A percentile compares a stretch with the other conserved stretches of the same genome.
phyloP scores from a whole-genome alignment of 1,139 yeast species.

The Candida glucosophila region DNA sequence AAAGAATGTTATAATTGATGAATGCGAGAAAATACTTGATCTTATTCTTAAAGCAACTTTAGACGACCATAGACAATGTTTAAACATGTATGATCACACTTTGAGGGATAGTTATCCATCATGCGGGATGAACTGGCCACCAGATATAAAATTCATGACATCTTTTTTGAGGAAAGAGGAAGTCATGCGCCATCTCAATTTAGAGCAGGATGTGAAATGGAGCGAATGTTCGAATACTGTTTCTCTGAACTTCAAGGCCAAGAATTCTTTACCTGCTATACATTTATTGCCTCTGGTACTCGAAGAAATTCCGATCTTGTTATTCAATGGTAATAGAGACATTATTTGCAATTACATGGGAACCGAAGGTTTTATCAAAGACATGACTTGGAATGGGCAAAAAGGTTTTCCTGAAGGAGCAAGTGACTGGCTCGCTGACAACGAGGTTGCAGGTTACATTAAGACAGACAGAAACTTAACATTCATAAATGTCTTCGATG shows the following conservation, averaged over 20 bases:
- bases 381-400: slow-evolving; percentile 60
- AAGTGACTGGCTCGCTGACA: slow-evolving; percentile 43
- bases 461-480: slow-evolving; percentile 63
- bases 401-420: slow-evolving; percentile 44
- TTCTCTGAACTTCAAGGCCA: slow-evolving; percentile 41
- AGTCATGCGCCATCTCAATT: slow-evolving; percentile 54
- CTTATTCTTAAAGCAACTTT: slow-evolving; percentile 30
- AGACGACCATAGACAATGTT: slow-evolving; percentile 38
- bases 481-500: slow-evolving; percentile 61
- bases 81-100: slow-evolving; percentile 77
- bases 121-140: slow-evolving; percentile 96
- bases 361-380: slow-evolving; percentile 54
- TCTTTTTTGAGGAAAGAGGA: slow-evolving; percentile 50
- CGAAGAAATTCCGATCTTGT: slow-evolving; percentile 50
- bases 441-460: slow-evolving; percentile 41
- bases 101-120: slow-evolving; percentile 67
- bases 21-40: slow-evolving; percentile 44
- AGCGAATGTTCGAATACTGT: slow-evolving; percentile 66
- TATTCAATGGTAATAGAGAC: slow-evolving; percentile 86
- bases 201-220: slow-evolving; percentile 48
- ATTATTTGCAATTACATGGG: slow-evolving; percentile 82
- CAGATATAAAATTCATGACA: slow-evolving; percentile 48
- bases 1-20: slow-evolving; percentile 23
- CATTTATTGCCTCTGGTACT: slow-evolving; percentile 58
- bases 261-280: slow-evolving; percentile 51